Percentiles rank a stretch among this genome's conserved stretches.
Evolutionary conservation across 768 basidiomycete genomes (phyloP).

Genomic region (Pleurotus pulmonarius): DNA sequence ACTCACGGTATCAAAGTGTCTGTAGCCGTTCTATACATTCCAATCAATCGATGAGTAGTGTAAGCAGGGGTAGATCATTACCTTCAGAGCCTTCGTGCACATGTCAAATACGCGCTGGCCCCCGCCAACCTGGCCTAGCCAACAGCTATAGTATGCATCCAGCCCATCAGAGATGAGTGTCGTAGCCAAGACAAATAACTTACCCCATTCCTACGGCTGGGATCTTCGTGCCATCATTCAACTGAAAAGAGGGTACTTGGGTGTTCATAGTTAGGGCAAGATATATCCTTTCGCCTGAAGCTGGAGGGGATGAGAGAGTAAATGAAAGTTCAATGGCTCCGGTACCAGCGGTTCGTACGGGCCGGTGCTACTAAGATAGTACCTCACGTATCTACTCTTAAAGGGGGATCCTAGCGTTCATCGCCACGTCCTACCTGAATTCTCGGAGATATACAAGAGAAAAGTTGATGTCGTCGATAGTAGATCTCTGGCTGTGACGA

Average conservation of each 20-base stretch:
- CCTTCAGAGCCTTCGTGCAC: conserved; percentile 30
- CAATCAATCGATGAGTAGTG: not conserved
- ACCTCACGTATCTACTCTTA: too few species aligned
- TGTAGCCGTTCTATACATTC: conserved; percentile 34
- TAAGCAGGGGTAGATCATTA: conserved; percentile 3
- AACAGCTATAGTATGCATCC: conserved; percentile 21
- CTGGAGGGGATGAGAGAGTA: too few species aligned
- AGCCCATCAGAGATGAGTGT: not conserved
- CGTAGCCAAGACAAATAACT: too few species aligned
- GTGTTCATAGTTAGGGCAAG: conserved; percentile 11
- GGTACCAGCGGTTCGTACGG: too few species aligned
- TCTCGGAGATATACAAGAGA: too few species aligned
- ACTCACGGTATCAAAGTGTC: conserved; percentile 40
- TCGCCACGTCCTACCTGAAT: too few species aligned
- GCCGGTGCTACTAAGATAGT: too few species aligned
- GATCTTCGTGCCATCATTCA: conserved; percentile 26
- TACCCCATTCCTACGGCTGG: conserved; percentile 30
- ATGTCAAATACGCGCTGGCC: conserved; percentile 38
- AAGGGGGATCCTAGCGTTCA: too few species aligned
- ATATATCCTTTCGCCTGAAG: too few species aligned
- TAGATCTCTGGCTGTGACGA: too few species aligned
- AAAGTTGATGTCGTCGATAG: too few species aligned
- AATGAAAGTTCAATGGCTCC: too few species aligned
- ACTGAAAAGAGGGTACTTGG: conserved; percentile 16
- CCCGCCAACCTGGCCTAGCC: conserved; percentile 33